Conservation (phyloP, 192 early-diverging fungal genomes). For the Allomyces macrogynus region DNA sequence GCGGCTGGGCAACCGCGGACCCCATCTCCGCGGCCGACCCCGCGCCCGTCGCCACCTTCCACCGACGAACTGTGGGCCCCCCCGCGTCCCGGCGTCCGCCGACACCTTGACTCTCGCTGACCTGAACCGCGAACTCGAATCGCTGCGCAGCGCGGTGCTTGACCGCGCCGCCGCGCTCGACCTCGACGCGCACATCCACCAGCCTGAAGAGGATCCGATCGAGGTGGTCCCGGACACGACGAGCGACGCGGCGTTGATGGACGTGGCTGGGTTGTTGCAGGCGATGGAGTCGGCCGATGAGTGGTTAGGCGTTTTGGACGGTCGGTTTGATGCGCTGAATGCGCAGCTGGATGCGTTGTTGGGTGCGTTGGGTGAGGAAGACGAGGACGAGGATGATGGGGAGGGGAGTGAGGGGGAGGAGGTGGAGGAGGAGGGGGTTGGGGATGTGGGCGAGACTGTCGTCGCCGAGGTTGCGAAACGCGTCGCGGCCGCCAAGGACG, state of each 20-base stretch:
- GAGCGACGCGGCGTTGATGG: neutral
- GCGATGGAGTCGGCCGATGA: neutral
- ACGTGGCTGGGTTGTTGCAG: neutral
- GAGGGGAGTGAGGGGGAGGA: conserved; percentile 9
- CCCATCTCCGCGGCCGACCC: too few relatives aligned
- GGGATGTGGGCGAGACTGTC: conserved; percentile 4
- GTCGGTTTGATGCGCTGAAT: neutral
- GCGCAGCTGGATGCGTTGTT: neutral
- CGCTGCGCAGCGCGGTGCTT: too few relatives aligned
- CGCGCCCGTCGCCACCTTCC: too few relatives aligned
- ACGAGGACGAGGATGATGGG: conserved; percentile 7
- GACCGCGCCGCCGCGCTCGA: neutral
- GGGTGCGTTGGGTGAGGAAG: conserved; percentile 5
- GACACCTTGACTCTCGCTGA: too few relatives aligned
- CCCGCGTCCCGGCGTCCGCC: too few relatives aligned
- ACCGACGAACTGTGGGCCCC: too few relatives aligned
- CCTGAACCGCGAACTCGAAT: too few relatives aligned
- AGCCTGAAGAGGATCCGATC: neutral
- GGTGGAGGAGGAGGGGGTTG: neutral
- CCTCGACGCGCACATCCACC: neutral
- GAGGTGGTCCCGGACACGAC: neutral
- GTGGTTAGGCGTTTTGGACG: neutral
- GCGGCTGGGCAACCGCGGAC: too few relatives aligned
- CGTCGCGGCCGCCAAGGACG: conserved; percentile 1
- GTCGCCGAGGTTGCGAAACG: neutral